Conservation (phyloP, 1,284 basidiomycete genomes). For the Phellopilus nigrolimitatus region DNA sequence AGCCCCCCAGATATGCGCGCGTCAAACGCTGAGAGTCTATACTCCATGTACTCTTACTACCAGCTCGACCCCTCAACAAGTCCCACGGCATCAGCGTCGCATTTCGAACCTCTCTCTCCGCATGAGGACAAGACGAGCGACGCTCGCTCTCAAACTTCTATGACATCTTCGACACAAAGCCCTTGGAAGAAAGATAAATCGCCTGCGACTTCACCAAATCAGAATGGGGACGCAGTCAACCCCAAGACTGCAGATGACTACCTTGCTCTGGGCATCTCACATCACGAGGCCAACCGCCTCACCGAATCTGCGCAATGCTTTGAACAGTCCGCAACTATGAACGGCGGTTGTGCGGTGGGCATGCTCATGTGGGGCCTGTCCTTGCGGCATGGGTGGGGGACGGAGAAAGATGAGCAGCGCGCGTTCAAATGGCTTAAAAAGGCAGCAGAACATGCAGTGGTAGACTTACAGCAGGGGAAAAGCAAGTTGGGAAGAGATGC, state of each 20-base stretch:
- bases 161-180: conserved; percentile 5
- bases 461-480: conserved; percentile 65
- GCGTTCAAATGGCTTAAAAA: conserved; percentile 82
- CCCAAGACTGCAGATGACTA: conserved; percentile 42
- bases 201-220: conserved; percentile 28
- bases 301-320: conserved; percentile 73
- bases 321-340: conserved; percentile 70
- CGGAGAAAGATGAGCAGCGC: conserved; percentile 65
- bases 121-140: background rate
- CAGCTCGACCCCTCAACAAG: conserved; percentile 37
- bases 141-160: conserved; percentile 15
- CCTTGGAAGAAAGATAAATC: conserved; percentile 17
- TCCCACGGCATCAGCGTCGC: conserved; percentile 18
- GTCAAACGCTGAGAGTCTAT: conserved; percentile 46
- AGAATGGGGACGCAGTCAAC: conserved; percentile 25
- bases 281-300: conserved; percentile 77
- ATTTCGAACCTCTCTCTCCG: background rate
- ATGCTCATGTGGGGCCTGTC: conserved; percentile 92
- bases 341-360: conserved; percentile 81
- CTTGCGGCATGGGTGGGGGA: conserved; percentile 88
- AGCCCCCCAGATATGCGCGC: conserved; percentile 33
- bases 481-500: conserved; percentile 36
- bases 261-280: conserved; percentile 73
- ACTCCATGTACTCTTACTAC: conserved; percentile 65
- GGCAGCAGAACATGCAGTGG: conserved; percentile 78